phyloP scores from a whole-genome alignment of 2,329 filamentous ascomycete genomes.

The Truncatella angustata region DNA sequence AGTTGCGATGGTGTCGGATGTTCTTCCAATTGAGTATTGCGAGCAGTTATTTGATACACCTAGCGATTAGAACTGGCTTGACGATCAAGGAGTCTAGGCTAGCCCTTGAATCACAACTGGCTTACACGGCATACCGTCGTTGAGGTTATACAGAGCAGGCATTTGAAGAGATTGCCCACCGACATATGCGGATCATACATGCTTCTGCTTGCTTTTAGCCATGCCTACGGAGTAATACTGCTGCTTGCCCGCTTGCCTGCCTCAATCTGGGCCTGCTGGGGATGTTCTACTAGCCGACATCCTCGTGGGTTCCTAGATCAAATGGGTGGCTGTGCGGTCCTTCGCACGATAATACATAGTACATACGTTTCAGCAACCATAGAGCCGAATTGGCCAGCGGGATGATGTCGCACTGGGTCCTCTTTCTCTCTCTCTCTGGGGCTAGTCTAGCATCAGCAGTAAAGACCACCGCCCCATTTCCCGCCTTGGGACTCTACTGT shows the following conservation, averaged over 20 bases:
- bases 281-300: too few species aligned
- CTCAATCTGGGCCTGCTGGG: background rate
- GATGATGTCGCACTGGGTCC: constrained; percentile 3
- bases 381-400: background rate
- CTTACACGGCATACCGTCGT: constrained; percentile 16
- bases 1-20: background rate
- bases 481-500: background rate
- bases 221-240: constrained; percentile 12
- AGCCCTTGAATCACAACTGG: constrained; percentile 17
- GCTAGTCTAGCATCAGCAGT: background rate
- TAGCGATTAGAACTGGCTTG: constrained; percentile 1
- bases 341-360: too few species aligned
- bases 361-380: background rate
- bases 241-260: constrained; percentile 19
- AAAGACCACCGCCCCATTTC: background rate
- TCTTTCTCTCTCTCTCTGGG: too few species aligned
- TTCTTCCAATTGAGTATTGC: background rate
- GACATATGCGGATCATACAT: constrained; percentile 42
- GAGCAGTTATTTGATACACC: background rate
- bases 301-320: too few species aligned
- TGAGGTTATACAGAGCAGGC: constrained; percentile 21
- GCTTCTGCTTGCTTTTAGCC: constrained; percentile 25
- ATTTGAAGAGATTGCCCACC: constrained; percentile 22
- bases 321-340: background rate
- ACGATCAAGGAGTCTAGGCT: constrained; percentile 22